phyloP scores from a whole-genome alignment of 2,329 filamentous ascomycete species.

The Cercospora berteroae region DNA sequence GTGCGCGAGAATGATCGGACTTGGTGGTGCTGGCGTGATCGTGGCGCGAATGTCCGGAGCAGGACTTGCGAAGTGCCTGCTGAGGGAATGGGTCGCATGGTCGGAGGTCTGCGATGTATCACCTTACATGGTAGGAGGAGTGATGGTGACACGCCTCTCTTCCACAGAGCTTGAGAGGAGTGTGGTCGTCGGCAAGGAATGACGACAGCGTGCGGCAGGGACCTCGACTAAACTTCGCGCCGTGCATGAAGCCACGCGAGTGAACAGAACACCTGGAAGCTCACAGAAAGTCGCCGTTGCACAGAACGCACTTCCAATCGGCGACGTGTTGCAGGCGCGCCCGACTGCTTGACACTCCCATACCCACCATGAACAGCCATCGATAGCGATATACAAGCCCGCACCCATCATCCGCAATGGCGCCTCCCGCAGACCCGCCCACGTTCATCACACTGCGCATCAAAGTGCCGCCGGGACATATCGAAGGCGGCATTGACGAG shows the following conservation, averaged over 20 bases:
- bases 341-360: background rate
- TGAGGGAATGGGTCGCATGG: constrained; percentile 11
- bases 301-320: background rate
- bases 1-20: constrained; percentile 22
- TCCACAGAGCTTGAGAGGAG: background rate
- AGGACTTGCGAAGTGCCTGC: constrained; percentile 10
- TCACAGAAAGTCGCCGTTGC: background rate
- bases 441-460: constrained; percentile 31
- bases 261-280: constrained; percentile 1
- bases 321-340: background rate
- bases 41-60: constrained; percentile 10
- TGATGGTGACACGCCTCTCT: background rate
- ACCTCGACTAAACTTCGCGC: background rate
- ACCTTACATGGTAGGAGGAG: constrained; percentile 4
- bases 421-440: constrained; percentile 33
- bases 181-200: background rate
- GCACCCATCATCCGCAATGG: constrained; percentile 20
- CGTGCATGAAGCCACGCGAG: constrained; percentile 5
- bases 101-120: background rate
- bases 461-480: constrained; percentile 37
- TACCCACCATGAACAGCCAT: background rate
- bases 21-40: constrained; percentile 5
- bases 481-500: constrained; percentile 29
- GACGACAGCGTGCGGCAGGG: background rate
- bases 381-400: background rate